phyloP scores from a whole-genome alignment of 305 asterid species.

The Striga hermonthica region DNA sequence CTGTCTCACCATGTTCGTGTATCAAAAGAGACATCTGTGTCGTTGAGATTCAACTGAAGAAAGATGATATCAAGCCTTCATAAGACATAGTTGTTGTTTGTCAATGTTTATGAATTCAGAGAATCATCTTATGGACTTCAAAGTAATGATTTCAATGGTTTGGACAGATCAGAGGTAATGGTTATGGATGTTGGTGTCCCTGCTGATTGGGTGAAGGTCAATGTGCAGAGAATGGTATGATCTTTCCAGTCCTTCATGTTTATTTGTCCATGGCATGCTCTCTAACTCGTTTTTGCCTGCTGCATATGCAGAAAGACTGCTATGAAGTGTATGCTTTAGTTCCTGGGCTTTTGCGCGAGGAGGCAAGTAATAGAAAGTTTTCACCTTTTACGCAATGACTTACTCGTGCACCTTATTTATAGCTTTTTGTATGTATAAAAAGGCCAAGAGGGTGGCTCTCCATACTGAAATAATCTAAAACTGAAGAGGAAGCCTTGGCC shows the following conservation, averaged over 20 bases:
- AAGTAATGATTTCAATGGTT: constrained; percentile 26
- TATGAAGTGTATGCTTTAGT: constrained; percentile 92
- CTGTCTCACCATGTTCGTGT: background rate
- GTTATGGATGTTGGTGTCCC: constrained; percentile 82
- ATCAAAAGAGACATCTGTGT: constrained; percentile 8
- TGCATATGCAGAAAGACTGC: constrained; percentile 77
- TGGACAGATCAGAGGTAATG: constrained; percentile 59
- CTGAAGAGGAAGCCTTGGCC: too few relatives aligned
- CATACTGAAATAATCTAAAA: too few relatives aligned
- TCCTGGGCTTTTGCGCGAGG: constrained; percentile 97
- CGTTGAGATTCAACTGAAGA: constrained; percentile 6
- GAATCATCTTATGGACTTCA: constrained; percentile 8
- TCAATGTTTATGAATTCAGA: constrained; percentile 19
- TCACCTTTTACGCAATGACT: background rate
- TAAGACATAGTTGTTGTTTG: constrained; percentile 14
- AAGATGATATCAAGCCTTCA: background rate
- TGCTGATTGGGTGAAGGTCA: constrained; percentile 97
- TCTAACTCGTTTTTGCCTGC: constrained; percentile 32
- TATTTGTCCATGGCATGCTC: constrained; percentile 22
- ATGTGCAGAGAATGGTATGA: constrained; percentile 80
- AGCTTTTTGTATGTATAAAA: too few relatives aligned
- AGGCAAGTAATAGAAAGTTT: constrained; percentile 50
- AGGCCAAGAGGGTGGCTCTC: too few relatives aligned
- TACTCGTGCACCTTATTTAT: too few relatives aligned
- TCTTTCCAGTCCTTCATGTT: constrained; percentile 29